Conservation (phyloP, 1,139 yeast species). For the Geotrichum bryndzae region DNA sequence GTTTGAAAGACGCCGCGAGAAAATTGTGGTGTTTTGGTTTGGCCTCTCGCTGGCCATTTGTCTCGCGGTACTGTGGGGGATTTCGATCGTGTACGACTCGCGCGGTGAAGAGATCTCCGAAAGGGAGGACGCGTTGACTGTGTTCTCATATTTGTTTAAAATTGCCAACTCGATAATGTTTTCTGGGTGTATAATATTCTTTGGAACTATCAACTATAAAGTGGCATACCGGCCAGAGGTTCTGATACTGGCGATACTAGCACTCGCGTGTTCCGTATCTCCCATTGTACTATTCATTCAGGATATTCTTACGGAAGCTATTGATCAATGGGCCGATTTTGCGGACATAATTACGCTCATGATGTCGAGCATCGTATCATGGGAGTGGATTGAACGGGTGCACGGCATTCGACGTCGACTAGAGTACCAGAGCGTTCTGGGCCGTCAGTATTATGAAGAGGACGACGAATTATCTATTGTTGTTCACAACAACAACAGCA, state of each 20-base stretch:
- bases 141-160: slow-evolving; percentile 64
- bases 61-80: slow-evolving; percentile 8
- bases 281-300: slow-evolving; percentile 74
- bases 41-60: slow-evolving; percentile 8
- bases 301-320: slow-evolving; percentile 52
- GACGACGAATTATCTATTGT: slow-evolving; percentile 3
- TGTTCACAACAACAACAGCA: background rate
- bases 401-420: slow-evolving; percentile 51
- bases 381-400: slow-evolving; percentile 84
- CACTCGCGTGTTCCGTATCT: slow-evolving; percentile 53
- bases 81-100: slow-evolving; percentile 3
- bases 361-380: slow-evolving; percentile 51
- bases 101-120: background rate
- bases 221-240: slow-evolving; percentile 47
- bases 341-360: slow-evolving; percentile 53
- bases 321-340: slow-evolving; percentile 66
- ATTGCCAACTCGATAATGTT: slow-evolving; percentile 68
- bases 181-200: slow-evolving; percentile 57
- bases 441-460: slow-evolving; percentile 72
- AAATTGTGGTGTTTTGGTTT: slow-evolving; percentile 12
- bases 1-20: slow-evolving; percentile 13
- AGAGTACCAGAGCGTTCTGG: slow-evolving; percentile 71
- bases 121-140: slow-evolving; percentile 40
- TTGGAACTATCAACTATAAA: slow-evolving; percentile 48
- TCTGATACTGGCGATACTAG: slow-evolving; percentile 50